These are phyloP conservation scores for Pyricularia sp. DNA, from an alignment of 2,329 filamentous ascomycete genomes.

Conservation along the genomic window DNA sequence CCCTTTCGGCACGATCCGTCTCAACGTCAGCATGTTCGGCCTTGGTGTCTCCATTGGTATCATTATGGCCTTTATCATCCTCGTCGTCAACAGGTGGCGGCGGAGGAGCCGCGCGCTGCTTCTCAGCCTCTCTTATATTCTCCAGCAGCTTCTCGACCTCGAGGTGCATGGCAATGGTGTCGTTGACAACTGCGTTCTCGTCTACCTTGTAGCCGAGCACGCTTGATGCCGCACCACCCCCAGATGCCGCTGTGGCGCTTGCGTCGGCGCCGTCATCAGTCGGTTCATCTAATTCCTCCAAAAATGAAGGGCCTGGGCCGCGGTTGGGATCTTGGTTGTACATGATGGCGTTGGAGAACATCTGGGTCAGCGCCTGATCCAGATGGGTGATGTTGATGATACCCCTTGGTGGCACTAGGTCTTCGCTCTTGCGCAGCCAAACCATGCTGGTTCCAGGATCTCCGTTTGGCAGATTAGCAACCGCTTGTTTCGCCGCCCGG, in stretches of 20 bases:
- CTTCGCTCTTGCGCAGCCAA: slow-evolving; percentile 56
- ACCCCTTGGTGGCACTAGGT: slow-evolving; percentile 71
- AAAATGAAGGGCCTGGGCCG: slow-evolving; percentile 52
- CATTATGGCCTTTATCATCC: slow-evolving; percentile 2
- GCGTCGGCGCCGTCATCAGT: slow-evolving; percentile 17
- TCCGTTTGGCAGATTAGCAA: slow-evolving; percentile 45
- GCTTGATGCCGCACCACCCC: slow-evolving; percentile 26
- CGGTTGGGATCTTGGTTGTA: slow-evolving; percentile 78
- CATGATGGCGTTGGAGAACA: slow-evolving; percentile 98
- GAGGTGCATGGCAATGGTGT: slow-evolving; percentile 79
- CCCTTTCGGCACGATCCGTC: slow-evolving; percentile 2
- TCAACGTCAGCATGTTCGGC: slow-evolving; percentile 4
- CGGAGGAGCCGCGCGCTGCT: slow-evolving; percentile 29
- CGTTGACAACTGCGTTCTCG: slow-evolving; percentile 77
- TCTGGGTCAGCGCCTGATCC: slow-evolving; percentile 85
- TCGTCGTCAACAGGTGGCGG: slow-evolving; percentile 13
- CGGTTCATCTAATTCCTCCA: slow-evolving; percentile 23
- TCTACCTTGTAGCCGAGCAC: slow-evolving; percentile 52
- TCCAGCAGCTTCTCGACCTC: slow-evolving; percentile 70
- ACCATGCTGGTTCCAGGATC: slow-evolving; percentile 44
- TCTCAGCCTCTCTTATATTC: slow-evolving; percentile 63
- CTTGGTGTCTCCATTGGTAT: slow-evolving; percentile 6
- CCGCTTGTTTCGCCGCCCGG: slow-evolving; percentile 47
- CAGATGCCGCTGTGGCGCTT: slow-evolving; percentile 13
- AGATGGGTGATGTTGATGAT: slow-evolving; percentile 91